Evolutionary conservation across 192 early-diverging fungal genomes (phyloP), one percentile per base, ranked within the genome.

Genomic region (Coemansia sp.): DNA sequence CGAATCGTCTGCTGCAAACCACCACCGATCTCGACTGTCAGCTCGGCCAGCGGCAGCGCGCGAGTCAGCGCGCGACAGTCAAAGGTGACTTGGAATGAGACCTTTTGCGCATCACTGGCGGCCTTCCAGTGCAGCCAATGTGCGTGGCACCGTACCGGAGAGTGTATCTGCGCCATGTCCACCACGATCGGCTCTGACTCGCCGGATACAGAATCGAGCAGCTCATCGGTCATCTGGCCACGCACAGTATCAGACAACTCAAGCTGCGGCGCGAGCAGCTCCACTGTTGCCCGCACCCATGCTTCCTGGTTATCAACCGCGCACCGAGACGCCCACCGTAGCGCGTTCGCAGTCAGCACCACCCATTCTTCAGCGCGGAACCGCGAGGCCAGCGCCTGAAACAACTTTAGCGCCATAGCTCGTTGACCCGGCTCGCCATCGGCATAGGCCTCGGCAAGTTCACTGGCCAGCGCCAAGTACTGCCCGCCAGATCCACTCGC

Each of bases 91-190:
- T 72, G 68, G 34, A 54, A 72, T 23, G 37, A 34, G 61, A 72
- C 60, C 9, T 13, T 14, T 13, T 6, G 23, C 9, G n/a, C 10
- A 1, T 22, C 22, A 11, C 30, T 16, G 8, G 26, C 39, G 3
- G 40, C 30, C 9, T 39, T 21, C 67, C 67, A 71, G 26, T 62
- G 60, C 10, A 38, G 51, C 68, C 61, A 64, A 17, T 72, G 68
- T 30, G 61, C 61, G 21, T 72, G 68, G 52, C 68, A 64, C n/a
- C 35, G 18, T 2, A 64, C 22, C 3, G 68, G 61, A 27, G 68
- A 30, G 62, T 64, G 56, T 10, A 72, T 49, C 26, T 18, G 48
- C 14, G 47, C 25, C 68, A 72, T 72, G 13, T 60, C 61, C 14
- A n/a, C n/a, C n/a, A 72, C 47, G 7, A 23, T 12, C n/a, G 47